Conservation (phyloP, 257 asterid species). For the Misopates orontium region DNA sequence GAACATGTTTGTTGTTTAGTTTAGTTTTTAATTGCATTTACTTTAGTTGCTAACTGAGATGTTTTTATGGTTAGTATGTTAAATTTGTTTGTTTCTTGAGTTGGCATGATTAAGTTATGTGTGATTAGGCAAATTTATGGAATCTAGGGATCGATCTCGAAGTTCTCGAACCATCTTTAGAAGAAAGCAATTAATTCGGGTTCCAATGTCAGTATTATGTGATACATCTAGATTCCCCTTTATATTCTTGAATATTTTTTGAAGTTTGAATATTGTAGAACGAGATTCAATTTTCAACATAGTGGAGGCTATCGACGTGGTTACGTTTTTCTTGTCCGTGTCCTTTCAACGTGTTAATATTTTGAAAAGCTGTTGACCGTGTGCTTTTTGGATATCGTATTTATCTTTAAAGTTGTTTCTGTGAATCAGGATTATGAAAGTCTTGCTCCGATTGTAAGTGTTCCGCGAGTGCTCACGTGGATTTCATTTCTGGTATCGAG, state of each 20-base stretch:
- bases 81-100: background rate
- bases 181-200: slow-evolving; percentile 16
- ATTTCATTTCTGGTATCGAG: slow-evolving; percentile 1
- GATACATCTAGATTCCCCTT: background rate
- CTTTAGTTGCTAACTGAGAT: background rate
- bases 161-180: slow-evolving; percentile 5
- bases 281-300: background rate
- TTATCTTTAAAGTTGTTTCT: slow-evolving; percentile 22
- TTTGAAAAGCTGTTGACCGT: slow-evolving; percentile 6
- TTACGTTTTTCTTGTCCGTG: background rate
- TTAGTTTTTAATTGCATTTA: background rate
- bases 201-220: background rate
- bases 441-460: slow-evolving; percentile 17
- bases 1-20: background rate
- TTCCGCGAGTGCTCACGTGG: slow-evolving; percentile 20
- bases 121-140: background rate
- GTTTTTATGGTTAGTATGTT: background rate
- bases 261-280: background rate
- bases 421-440: slow-evolving; percentile 34
- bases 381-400: slow-evolving; percentile 7
- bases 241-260: background rate
- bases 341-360: slow-evolving; percentile 24
- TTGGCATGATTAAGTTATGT: background rate
- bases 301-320: background rate
- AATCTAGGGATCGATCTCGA: background rate